Evolutionary conservation across 306 rosid species (phyloP).

Genomic region (Casuarina equisetifolia): DNA sequence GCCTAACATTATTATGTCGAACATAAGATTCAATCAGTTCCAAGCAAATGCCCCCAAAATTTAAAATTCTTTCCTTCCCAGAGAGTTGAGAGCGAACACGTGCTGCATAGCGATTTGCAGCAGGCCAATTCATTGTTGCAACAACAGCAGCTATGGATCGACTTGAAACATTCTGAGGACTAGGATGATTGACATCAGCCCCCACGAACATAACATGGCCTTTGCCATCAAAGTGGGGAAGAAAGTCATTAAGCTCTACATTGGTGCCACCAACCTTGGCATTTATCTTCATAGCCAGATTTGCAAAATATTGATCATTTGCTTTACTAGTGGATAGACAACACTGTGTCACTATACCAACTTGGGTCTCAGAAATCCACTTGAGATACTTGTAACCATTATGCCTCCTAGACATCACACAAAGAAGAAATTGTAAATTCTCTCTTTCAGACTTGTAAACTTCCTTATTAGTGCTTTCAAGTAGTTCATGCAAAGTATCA

Average conservation of each 20-base stretch:
- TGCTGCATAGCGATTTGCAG: conserved; percentile 76
- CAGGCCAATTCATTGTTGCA: conserved; percentile 81
- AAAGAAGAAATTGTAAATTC: conserved; percentile 51
- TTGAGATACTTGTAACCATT: conserved; percentile 66
- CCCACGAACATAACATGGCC: conserved; percentile 77
- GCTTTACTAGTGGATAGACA: conserved; percentile 55
- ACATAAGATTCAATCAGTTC: conserved; percentile 59
- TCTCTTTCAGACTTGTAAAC: conserved; percentile 8
- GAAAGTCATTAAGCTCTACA: conserved; percentile 55
- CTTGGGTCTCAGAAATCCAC: conserved; percentile 70
- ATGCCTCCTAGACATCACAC: conserved; percentile 67
- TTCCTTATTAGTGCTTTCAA: conserved; percentile 31
- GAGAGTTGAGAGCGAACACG: conserved; percentile 56
- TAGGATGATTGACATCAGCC: conserved; percentile 90
- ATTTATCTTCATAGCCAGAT: conserved; percentile 75
- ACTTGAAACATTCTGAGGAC: conserved; percentile 38
- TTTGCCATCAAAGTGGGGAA: conserved; percentile 42
- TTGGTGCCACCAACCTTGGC: conserved; percentile 94
- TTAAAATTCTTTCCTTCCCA: conserved; percentile 52
- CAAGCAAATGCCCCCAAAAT: conserved; percentile 60
- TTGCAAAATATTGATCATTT: conserved; percentile 56
- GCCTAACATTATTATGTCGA: conserved; percentile 46
- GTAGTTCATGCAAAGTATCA: conserved; percentile 41
- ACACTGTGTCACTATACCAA: conserved; percentile 80
- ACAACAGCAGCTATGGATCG: conserved; percentile 83